Percentiles rank a stretch among this genome's conserved stretches.
phyloP scores from a whole-genome alignment of 192 early-diverging fungal species.

The Gaertneriomyces sp. region DNA sequence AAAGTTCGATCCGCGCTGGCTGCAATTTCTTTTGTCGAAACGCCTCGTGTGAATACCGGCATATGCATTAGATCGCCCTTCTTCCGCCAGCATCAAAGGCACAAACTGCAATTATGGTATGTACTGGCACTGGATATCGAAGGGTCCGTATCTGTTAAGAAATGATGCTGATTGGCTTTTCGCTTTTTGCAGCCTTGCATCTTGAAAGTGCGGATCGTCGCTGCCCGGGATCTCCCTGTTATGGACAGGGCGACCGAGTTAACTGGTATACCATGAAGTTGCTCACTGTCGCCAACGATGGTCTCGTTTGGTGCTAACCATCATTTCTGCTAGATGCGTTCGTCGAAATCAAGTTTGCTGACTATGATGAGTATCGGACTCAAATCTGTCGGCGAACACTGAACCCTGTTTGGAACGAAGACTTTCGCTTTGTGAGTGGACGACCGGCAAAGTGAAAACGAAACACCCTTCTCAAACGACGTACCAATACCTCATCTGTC shows the following conservation, averaged over 20 bases:
- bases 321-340: slow-evolving; percentile 61
- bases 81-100: too few species aligned
- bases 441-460: neutral
- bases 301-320: slow-evolving; percentile 2
- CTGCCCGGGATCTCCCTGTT: slow-evolving; percentile 72
- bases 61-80: too few species aligned
- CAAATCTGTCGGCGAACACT: slow-evolving; percentile 66
- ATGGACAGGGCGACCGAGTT: slow-evolving; percentile 79
- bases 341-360: slow-evolving; percentile 72
- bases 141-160: too few species aligned
- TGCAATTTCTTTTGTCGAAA: too few species aligned
- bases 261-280: slow-evolving; percentile 40
- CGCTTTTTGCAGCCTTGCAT: slow-evolving; percentile 60
- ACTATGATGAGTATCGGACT: slow-evolving; percentile 64
- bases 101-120: too few species aligned
- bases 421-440: slow-evolving; percentile 61
- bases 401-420: slow-evolving; percentile 80
- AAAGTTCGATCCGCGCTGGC: too few species aligned
- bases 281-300: neutral
- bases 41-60: too few species aligned
- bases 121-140: too few species aligned
- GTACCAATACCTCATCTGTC: neutral
- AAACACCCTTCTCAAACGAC: too few species aligned
- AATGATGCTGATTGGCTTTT: neutral
- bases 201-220: slow-evolving; percentile 66